Percentiles rank a stretch among this genome's conserved stretches.
Conservation (phyloP, 352 stramenopile species). For the Globisporangium paddicum region DNA sequence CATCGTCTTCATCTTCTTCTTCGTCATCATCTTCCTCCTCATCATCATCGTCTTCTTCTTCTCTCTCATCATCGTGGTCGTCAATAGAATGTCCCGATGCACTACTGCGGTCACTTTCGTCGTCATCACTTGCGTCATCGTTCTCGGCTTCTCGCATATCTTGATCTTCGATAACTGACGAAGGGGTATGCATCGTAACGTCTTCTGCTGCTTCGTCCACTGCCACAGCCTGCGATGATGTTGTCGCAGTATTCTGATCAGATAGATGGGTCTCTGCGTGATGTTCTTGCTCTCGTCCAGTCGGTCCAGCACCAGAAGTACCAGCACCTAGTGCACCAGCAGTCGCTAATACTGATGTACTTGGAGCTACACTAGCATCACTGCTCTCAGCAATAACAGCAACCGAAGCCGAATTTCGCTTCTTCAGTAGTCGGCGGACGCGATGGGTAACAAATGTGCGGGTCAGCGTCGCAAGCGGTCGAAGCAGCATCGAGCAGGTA, state of each 20-base stretch:
- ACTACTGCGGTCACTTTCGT: conserved; percentile 56
- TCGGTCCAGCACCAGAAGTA: not conserved
- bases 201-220: conserved; percentile 38
- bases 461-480: conserved; percentile 74
- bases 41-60: conserved; percentile 20
- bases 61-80: conserved; percentile 21
- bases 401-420: conserved; percentile 26
- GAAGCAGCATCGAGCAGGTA: conserved; percentile 75
- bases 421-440: conserved; percentile 60
- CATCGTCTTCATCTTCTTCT: conserved; percentile 62
- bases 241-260: not conserved
- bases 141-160: conserved; percentile 49
- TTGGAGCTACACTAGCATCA: not conserved
- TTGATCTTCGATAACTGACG: conserved; percentile 39
- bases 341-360: not conserved
- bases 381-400: not conserved
- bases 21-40: conserved; percentile 34
- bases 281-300: not conserved
- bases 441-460: conserved; percentile 78
- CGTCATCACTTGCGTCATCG: conserved; percentile 48
- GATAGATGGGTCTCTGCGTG: not conserved
- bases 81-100: conserved; percentile 46
- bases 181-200: conserved; percentile 59
- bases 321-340: not conserved
- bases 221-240: not conserved